These are phyloP conservation scores for Quercus agrifolia DNA, from an alignment of 306 rosid genomes.

Conservation along the genomic window DNA sequence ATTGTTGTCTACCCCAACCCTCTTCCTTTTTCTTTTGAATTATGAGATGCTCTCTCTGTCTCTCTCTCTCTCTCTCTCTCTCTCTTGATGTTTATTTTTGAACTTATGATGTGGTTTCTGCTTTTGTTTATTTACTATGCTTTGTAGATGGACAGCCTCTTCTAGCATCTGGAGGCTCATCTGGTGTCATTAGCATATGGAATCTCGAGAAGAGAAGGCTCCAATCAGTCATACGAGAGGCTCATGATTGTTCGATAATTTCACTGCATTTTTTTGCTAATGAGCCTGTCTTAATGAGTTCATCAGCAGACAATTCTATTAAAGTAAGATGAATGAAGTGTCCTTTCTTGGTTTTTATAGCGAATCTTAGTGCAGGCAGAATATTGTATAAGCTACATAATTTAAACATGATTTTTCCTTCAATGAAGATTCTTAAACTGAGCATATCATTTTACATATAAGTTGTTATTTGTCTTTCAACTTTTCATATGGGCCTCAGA, in stretches of 20 bases:
- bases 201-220: constrained; percentile 95
- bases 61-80: neutral
- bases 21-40: neutral
- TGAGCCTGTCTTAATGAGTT: constrained; percentile 91
- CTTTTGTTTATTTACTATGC: constrained; percentile 16
- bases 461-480: neutral
- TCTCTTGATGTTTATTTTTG: neutral
- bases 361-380: neutral
- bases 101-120: neutral
- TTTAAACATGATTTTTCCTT: neutral
- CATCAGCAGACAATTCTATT: constrained; percentile 88
- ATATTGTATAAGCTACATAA: neutral
- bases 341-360: neutral
- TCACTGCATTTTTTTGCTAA: constrained; percentile 88
- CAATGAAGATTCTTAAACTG: neutral
- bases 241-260: constrained; percentile 71
- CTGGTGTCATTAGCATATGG: constrained; percentile 97
- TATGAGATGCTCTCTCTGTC: neutral
- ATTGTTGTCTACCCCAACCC: neutral
- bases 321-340: constrained; percentile 48
- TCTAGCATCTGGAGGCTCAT: constrained; percentile 97
- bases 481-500: neutral
- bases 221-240: constrained; percentile 86
- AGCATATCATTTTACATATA: neutral
- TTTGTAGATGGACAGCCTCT: constrained; percentile 87